Evolutionary conservation across 441 rosid genomes (phyloP).

Genomic region (Corymbia calophylla): DNA sequence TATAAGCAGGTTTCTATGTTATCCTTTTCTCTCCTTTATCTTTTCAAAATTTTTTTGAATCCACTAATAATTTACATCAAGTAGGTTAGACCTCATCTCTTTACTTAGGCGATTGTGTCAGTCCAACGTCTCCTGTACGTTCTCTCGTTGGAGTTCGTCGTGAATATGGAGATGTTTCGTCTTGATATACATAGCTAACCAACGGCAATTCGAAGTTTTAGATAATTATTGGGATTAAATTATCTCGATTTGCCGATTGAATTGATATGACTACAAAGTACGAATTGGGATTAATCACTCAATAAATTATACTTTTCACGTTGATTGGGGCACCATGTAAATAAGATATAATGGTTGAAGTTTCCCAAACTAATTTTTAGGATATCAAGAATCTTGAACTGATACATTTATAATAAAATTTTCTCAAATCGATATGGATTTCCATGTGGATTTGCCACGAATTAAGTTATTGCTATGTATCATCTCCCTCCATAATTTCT

Average conservation of each 20-base stretch:
- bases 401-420: too few species aligned
- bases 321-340: background rate
- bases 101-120: too few species aligned
- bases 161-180: background rate
- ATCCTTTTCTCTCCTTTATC: background rate
- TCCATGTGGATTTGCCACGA: too few species aligned
- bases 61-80: background rate
- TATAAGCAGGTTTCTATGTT: background rate
- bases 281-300: background rate
- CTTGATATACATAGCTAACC: background rate
- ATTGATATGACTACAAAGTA: background rate
- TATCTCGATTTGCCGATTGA: background rate
- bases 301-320: background rate
- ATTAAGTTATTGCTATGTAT: too few species aligned
- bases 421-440: too few species aligned
- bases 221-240: background rate
- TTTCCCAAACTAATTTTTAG: background rate
- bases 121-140: background rate
- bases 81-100: too few species aligned
- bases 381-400: fast-evolving
- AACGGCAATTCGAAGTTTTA: background rate
- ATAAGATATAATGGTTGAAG: background rate
- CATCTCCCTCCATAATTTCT: too few species aligned
- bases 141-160: background rate
- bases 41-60: background rate